These are phyloP conservation scores for Allomyces javanicus DNA, from an alignment of 192 early-diverging fungal species.

Conservation along the genomic window DNA sequence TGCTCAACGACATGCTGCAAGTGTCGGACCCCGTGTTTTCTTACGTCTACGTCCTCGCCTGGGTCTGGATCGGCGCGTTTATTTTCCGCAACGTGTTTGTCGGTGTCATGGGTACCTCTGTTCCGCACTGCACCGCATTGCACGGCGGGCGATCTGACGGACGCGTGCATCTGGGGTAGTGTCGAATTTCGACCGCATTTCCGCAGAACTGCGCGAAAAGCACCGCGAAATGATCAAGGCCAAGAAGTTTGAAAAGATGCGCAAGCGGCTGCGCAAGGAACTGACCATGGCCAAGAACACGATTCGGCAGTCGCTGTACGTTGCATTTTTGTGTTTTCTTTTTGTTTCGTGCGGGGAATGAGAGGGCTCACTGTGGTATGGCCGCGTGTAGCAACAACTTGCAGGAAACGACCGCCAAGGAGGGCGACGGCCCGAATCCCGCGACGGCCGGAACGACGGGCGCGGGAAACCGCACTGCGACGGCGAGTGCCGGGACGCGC, in stretches of 20 bases:
- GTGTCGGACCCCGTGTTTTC: conserved; percentile 12
- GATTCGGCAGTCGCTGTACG: conserved; percentile 8
- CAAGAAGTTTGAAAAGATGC: conserved; percentile 17
- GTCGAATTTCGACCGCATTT: conserved; percentile 23
- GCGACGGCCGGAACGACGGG: no score
- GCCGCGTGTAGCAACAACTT: no score
- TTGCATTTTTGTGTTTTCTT: no score
- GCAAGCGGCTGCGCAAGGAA: conserved; percentile 17
- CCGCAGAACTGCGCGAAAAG: conserved; percentile 16
- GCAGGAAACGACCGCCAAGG: no score
- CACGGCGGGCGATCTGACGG: no score
- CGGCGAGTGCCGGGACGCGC: no score
- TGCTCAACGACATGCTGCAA: conserved; percentile 7
- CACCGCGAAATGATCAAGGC: conserved; percentile 6
- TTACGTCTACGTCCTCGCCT: conserved; percentile 15
- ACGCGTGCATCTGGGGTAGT: conserved; percentile 1
- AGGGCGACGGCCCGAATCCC: no score
- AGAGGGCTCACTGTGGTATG: no score
- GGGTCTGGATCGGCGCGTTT: conserved; percentile 25
- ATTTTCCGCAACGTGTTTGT: conserved; percentile 28
- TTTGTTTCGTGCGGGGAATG: no score
- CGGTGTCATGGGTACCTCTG: conserved; percentile 18
- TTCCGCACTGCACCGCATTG: no score
- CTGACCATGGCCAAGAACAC: conserved; percentile 7
- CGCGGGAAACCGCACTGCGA: no score